Conservation (phyloP, 495 filamentous ascomycete species). For the Neurospora africana region DNA sequence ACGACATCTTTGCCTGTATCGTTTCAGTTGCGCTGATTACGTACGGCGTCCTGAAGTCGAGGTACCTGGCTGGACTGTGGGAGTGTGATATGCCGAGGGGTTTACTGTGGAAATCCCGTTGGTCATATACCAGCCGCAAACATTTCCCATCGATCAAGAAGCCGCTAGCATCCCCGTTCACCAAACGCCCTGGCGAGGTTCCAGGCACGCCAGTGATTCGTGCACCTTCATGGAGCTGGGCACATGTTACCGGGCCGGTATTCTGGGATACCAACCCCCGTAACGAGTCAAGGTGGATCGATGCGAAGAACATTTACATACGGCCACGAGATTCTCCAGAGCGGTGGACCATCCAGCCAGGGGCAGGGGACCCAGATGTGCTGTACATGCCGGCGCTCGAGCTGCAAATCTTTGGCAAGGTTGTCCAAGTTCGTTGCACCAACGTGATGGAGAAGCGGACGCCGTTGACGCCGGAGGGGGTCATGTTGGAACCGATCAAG, state of each 20-base stretch:
- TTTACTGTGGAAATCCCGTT: background rate
- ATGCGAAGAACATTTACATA: background rate
- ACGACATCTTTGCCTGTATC: background rate
- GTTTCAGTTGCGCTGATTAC: background rate
- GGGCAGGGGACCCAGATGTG: background rate
- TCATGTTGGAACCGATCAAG: background rate
- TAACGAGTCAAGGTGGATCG: background rate
- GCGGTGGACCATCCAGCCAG: background rate
- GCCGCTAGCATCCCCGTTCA: background rate
- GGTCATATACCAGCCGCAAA: background rate
- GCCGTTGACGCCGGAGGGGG: background rate
- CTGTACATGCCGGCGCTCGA: background rate
- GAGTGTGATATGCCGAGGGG: background rate
- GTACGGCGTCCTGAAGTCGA: background rate
- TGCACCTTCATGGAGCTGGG: slow-evolving; percentile 4
- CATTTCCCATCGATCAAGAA: background rate
- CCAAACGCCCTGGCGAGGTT: background rate
- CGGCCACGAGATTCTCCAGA: background rate
- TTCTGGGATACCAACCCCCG: background rate
- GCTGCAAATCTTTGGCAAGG: background rate
- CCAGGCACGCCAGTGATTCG: background rate
- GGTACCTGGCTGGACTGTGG: background rate
- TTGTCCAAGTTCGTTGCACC: background rate
- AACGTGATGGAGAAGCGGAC: background rate
- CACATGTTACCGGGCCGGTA: background rate